These are phyloP conservation scores for Eucalyptus caleyi DNA, from an alignment of 345 rosid species.

Conservation along the genomic window DNA sequence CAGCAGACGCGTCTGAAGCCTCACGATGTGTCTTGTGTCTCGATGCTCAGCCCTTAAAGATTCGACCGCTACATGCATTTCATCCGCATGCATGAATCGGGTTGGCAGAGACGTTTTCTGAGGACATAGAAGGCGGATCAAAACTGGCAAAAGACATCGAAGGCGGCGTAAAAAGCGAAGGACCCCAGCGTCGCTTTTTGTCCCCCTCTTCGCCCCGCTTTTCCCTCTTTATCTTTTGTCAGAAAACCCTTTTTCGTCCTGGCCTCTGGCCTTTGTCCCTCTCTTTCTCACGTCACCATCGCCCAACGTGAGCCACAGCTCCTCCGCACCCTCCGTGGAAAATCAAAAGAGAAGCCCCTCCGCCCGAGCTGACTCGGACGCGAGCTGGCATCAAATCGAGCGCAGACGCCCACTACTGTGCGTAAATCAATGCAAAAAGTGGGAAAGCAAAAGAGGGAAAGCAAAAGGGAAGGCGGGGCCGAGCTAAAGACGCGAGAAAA, in stretches of 20 bases:
- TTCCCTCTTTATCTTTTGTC: not conserved
- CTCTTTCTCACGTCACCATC: not conserved
- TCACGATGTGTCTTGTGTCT: not conserved
- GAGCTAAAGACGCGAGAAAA: not conserved
- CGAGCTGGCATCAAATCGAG: slow-evolving; percentile 14
- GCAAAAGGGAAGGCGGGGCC: not conserved
- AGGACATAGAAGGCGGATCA: not conserved
- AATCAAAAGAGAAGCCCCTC: not conserved
- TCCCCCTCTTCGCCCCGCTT: not conserved
- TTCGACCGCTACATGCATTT: not conserved
- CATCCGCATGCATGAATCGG: not conserved
- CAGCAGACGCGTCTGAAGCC: not conserved
- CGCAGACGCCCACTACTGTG: not conserved
- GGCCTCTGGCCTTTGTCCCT: not conserved
- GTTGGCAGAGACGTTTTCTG: not conserved
- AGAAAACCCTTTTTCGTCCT: not conserved
- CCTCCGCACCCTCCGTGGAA: not conserved
- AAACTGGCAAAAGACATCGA: slow-evolving; percentile 14
- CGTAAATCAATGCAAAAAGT: not conserved
- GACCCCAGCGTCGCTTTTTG: not conserved
- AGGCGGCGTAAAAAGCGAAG: slow-evolving; percentile 44
- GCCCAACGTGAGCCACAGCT: slow-evolving; percentile 18
- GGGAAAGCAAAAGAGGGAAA: not conserved
- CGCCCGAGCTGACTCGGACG: slow-evolving; percentile 9
- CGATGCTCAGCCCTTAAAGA: not conserved